These are phyloP conservation scores for Colletotrichum lini DNA, from an alignment of 2,329 filamentous ascomycete species.

Conservation along the genomic window DNA sequence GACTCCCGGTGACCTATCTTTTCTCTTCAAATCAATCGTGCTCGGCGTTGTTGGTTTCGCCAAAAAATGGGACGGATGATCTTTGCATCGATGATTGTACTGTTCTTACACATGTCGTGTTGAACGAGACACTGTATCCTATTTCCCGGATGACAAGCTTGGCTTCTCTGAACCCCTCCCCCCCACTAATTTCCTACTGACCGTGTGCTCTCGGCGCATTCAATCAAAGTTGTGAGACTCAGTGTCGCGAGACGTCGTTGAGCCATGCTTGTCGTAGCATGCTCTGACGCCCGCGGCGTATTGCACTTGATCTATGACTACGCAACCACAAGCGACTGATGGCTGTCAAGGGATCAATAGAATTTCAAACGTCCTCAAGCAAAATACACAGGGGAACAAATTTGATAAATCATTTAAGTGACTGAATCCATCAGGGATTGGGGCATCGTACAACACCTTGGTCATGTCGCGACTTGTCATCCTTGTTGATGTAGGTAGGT, in stretches of 20 bases:
- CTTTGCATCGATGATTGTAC: conserved; percentile 52
- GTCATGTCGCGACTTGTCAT: too few relatives aligned
- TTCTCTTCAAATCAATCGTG: conserved; percentile 54
- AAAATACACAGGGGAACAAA: neutral
- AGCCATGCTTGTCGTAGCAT: conserved; percentile 50
- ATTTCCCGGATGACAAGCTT: neutral
- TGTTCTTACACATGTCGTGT: conserved; percentile 56
- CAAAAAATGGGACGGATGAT: conserved; percentile 56
- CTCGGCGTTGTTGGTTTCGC: conserved; percentile 49
- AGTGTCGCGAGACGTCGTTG: conserved; percentile 48
- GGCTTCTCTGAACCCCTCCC: conserved; percentile 17
- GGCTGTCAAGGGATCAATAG: too few relatives aligned
- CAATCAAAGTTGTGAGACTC: conserved; percentile 48
- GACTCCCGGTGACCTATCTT: conserved; percentile 45
- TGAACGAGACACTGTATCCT: conserved; percentile 30
- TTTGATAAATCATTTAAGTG: too few relatives aligned
- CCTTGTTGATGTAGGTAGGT: neutral
- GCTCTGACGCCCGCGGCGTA: conserved; percentile 45
- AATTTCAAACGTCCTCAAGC: fast-evolving
- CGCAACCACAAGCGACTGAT: conserved; percentile 45
- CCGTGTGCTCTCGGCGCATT: conserved; percentile 48
- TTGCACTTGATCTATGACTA: conserved; percentile 39
- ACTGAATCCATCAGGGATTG: too few relatives aligned
- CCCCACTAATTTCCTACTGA: conserved; percentile 32
- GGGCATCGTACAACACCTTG: too few relatives aligned